Evolutionary conservation across 2,329 filamentous ascomycete genomes (phyloP), one percentile per base, ranked within the genome.

Genomic region (Calonectria ilicicola): DNA sequence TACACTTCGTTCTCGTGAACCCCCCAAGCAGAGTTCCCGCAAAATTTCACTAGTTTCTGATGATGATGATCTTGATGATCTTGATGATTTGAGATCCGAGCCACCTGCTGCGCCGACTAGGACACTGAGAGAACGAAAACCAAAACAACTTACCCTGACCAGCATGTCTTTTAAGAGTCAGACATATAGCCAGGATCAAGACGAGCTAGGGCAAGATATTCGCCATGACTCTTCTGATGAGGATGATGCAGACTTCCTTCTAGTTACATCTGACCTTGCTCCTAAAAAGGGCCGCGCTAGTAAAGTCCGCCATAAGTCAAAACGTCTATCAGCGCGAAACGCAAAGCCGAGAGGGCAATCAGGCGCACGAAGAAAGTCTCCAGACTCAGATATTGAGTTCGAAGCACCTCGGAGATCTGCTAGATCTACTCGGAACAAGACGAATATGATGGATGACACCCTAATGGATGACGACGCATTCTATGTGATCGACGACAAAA

Each of bases 401-500:
- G 89, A 90, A 76, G 78, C 83, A 9, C 83, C 84, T 21, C 86
- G 89, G 40, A 86, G 89, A 44, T 91, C 89, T 1, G 82, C 82
- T 1, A 84, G 90, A 40, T 81, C 87, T 0, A 89, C 82, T 8
- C 86, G 85, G 66, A 84, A 85, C 69, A 83, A 78, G 1, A 81
- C 79, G 27, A 86, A 76, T 70, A 89, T 91, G 85, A 80, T 80
- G 5, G 92, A 93, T 74, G 83, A 84, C 2, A 85, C 88, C 1
- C 84, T 89, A 3, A 84, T 91, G 70, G 89, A 93, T 47, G 90
- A 93, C 12, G 90, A 94, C 19, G 85, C 84, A 1, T 86, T 89
- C 65, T 89, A 88, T 74, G 78, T 84, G 2, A 84, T 87, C 0
- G 89, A 90, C 2, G 86, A 88, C 29, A 87, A 83, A 65, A 76